phyloP scores from a whole-genome alignment of 2,329 filamentous ascomycete species.

The Aspergillus udagawae region DNA sequence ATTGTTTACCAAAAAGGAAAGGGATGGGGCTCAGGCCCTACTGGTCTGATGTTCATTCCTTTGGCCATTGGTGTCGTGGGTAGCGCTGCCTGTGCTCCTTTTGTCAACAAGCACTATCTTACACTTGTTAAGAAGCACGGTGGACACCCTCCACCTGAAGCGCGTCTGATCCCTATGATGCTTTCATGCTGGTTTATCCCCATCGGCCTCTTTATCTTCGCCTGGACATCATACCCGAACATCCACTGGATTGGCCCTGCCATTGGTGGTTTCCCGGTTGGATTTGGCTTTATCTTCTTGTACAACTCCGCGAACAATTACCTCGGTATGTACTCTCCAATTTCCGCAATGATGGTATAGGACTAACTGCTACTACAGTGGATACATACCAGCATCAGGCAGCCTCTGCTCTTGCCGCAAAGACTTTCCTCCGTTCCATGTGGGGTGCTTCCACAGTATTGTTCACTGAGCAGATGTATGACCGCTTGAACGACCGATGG shows the following conservation, averaged over 20 bases:
- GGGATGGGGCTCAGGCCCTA: constrained; percentile 68
- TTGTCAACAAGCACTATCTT: constrained; percentile 80
- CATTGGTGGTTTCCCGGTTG: constrained; percentile 67
- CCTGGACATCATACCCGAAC: constrained; percentile 62
- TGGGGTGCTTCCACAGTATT: constrained; percentile 76
- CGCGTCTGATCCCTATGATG: constrained; percentile 80
- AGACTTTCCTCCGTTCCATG: constrained; percentile 74
- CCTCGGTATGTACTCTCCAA: constrained; percentile 39
- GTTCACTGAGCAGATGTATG: constrained; percentile 80
- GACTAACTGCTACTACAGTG: constrained; percentile 36
- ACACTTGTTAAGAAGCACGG: constrained; percentile 58
- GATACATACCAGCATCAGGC: constrained; percentile 70
- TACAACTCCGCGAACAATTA: constrained; percentile 78
- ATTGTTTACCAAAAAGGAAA: constrained; percentile 75
- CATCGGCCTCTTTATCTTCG: constrained; percentile 63
- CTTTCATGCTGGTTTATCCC: constrained; percentile 68
- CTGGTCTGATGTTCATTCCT: constrained; percentile 84
- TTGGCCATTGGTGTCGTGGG: constrained; percentile 69
- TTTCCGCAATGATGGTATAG: neutral
- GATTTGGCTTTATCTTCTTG: constrained; percentile 78
- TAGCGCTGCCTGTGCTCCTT: constrained; percentile 63
- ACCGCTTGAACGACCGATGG: constrained; percentile 69
- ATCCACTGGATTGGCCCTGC: constrained; percentile 69
- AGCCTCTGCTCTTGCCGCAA: constrained; percentile 74
- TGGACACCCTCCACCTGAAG: constrained; percentile 72